Conservation (phyloP, 2,329 filamentous ascomycete species). For the Apiospora saccharicola region DNA sequence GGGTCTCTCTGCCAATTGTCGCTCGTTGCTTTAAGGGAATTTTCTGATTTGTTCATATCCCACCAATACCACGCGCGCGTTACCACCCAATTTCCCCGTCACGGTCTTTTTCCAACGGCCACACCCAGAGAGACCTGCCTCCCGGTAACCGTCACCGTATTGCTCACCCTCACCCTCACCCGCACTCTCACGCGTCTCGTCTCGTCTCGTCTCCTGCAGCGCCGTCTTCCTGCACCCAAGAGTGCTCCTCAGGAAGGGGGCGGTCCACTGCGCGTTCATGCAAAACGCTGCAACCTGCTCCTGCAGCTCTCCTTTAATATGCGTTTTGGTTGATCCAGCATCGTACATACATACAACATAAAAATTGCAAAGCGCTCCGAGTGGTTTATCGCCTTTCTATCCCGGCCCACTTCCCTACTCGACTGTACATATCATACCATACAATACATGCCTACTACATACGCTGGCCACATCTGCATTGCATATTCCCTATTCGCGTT, state of each 20-base stretch:
- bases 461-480: slow-evolving; percentile 1
- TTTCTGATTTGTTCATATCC: slow-evolving; percentile 14
- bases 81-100: slow-evolving; percentile 12
- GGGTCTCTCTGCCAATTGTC: slow-evolving; percentile 17
- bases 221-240: slow-evolving; percentile 3
- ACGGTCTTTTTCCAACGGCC: not conserved
- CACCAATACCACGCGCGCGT: slow-evolving; percentile 5
- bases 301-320: slow-evolving; percentile 22
- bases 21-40: not conserved
- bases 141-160: not conserved
- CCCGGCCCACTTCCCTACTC: slow-evolving; percentile 1
- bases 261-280: slow-evolving; percentile 24
- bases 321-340: slow-evolving; percentile 8
- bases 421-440: slow-evolving; percentile 14
- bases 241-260: slow-evolving; percentile 12
- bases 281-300: slow-evolving; percentile 11
- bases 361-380: not conserved
- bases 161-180: slow-evolving; percentile 12
- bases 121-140: not conserved
- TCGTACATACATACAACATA: slow-evolving; percentile 18
- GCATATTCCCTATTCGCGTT: slow-evolving; percentile 4
- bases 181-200: slow-evolving; percentile 6
- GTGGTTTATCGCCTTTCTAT: not conserved
- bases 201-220: slow-evolving; percentile 16
- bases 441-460: not conserved